phyloP scores from a whole-genome alignment of 345 rosid genomes.

The Xanthoceras sorbifolium region DNA sequence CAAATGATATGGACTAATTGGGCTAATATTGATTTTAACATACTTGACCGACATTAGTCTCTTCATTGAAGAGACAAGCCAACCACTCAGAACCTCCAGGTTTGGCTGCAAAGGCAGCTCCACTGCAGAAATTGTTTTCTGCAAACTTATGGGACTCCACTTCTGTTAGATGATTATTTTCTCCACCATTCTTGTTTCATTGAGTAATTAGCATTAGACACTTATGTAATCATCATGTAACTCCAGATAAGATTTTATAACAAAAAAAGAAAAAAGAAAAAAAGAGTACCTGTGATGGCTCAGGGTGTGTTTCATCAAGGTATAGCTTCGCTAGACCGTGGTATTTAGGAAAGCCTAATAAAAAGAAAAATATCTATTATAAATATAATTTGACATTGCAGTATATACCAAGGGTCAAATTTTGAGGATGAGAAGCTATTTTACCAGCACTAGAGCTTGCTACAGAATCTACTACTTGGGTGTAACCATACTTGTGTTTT shows the following conservation, averaged over 20 bases:
- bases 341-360: conserved; percentile 44
- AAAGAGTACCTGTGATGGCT: not conserved
- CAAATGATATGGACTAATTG: too few species aligned
- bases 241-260: not conserved
- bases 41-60: conserved; percentile 37
- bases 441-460: conserved; percentile 47
- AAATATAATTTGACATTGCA: not conserved
- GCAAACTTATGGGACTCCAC: conserved; percentile 48
- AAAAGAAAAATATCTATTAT: not conserved
- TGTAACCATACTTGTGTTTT: conserved; percentile 45
- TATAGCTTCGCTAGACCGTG: conserved; percentile 57
- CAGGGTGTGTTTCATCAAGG: conserved; percentile 30
- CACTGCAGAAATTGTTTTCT: conserved; percentile 42
- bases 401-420: not conserved
- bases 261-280: not conserved
- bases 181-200: conserved; percentile 3
- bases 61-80: conserved; percentile 53
- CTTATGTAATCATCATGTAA: too few species aligned
- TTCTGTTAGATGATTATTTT: conserved; percentile 20
- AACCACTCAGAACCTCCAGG: conserved; percentile 35
- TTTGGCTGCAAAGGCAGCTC: conserved; percentile 48
- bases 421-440: not conserved
- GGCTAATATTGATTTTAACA: too few species aligned
- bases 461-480: conserved; percentile 37
- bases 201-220: not conserved